These are phyloP conservation scores for Oryza australiensis DNA, from an alignment of 176 grass and related monocot species.

Conservation along the genomic window DNA sequence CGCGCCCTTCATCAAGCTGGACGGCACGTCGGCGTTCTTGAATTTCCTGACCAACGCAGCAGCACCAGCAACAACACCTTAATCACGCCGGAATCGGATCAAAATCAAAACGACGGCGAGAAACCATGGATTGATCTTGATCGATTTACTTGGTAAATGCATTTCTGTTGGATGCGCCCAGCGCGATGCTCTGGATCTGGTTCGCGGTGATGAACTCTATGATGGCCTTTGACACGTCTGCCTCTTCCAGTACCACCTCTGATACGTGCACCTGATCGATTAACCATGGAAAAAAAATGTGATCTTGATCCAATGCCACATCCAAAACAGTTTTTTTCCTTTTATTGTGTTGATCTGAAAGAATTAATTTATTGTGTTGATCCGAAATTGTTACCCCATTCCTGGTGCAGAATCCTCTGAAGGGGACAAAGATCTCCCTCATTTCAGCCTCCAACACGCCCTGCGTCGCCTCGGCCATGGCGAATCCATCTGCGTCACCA, in stretches of 20 bases:
- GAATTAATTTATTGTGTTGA: not conserved
- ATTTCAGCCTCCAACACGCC: constrained; percentile 63
- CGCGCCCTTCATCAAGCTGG: constrained; percentile 56
- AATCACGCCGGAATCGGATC: not conserved
- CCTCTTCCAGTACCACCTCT: constrained; percentile 78
- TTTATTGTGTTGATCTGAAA: not conserved
- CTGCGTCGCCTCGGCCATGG: constrained; percentile 45
- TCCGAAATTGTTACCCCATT: constrained; percentile 53
- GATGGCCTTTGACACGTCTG: constrained; percentile 73
- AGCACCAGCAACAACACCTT: not conserved
- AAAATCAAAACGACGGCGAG: not conserved
- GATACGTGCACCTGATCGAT: constrained; percentile 49
- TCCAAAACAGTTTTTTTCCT: not conserved
- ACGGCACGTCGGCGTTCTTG: constrained; percentile 78
- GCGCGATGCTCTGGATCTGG: constrained; percentile 69
- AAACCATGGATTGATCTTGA: not conserved
- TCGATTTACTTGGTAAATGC: constrained; percentile 58
- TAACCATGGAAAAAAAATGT: not conserved
- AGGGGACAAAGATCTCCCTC: constrained; percentile 68
- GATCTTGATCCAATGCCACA: not conserved
- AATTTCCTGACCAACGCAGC: constrained; percentile 56
- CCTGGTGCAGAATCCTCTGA: constrained; percentile 61
- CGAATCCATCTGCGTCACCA: constrained; percentile 54
- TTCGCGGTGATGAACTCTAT: constrained; percentile 61
- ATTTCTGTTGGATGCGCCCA: constrained; percentile 72